phyloP scores from a whole-genome alignment of 2,329 filamentous ascomycete species.

The Ophiosphaerella korrae region DNA sequence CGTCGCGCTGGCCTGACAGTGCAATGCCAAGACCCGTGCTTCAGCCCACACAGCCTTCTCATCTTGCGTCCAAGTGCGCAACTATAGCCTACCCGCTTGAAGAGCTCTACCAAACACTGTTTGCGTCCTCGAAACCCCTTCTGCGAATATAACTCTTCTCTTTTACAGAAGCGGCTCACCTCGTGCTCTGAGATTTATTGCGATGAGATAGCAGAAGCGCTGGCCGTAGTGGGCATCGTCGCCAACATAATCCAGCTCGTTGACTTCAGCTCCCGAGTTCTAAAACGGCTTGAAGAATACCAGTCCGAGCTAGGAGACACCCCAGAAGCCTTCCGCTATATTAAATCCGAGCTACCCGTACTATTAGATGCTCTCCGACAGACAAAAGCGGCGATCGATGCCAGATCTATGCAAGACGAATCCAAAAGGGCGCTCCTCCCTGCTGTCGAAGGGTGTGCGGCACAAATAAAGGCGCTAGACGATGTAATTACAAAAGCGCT shows the following conservation, averaged over 20 bases:
- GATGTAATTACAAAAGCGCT: constrained; percentile 13
- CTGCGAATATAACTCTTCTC: too few species aligned
- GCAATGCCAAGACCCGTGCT: too few species aligned
- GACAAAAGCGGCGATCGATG: constrained; percentile 5
- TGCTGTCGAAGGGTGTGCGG: constrained; percentile 11
- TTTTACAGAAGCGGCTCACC: too few species aligned
- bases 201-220: constrained; percentile 21
- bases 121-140: too few species aligned
- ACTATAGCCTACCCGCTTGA: too few species aligned
- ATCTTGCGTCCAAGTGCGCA: too few species aligned
- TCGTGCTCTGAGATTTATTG: background rate
- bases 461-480: constrained; percentile 17
- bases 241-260: constrained; percentile 22
- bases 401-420: constrained; percentile 6
- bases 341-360: constrained; percentile 10
- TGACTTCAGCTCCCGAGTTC: constrained; percentile 9
- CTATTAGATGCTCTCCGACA: constrained; percentile 11
- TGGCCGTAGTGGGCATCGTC: constrained; percentile 10
- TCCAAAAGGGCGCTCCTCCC: constrained; percentile 9
- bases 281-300: constrained; percentile 17
- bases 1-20: too few species aligned
- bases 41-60: too few species aligned
- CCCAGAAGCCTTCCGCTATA: constrained; percentile 13
- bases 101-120: too few species aligned
- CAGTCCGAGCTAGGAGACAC: constrained; percentile 6